phyloP scores from a whole-genome alignment of 140 eudicot genomes.

The Ambrosia hybrid region DNA sequence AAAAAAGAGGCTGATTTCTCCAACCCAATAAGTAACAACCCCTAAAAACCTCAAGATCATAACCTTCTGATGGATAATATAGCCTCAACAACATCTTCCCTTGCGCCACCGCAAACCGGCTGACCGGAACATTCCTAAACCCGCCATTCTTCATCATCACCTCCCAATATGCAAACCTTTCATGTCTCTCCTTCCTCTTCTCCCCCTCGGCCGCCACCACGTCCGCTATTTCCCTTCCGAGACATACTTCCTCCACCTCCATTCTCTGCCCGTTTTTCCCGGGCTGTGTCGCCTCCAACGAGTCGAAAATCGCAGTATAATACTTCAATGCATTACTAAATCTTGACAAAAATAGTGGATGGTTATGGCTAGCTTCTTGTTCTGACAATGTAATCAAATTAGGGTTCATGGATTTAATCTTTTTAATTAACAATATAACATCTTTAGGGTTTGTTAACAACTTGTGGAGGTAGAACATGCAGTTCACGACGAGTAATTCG shows the following conservation, averaged over 20 bases:
- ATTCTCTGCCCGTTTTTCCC: conserved; percentile 67
- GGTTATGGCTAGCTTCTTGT: conserved; percentile 72
- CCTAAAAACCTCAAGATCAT: conserved; percentile 43
- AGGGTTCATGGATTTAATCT: conserved; percentile 67
- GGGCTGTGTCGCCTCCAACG: conserved; percentile 85
- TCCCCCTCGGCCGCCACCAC: conserved; percentile 71
- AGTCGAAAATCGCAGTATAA: conserved; percentile 71
- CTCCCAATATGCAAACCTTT: conserved; percentile 67
- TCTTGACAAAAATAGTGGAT: conserved; percentile 55
- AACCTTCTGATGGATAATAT: conserved; percentile 94
- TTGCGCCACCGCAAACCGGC: conserved; percentile 65
- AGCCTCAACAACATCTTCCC: conserved; percentile 71
- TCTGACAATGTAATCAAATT: conserved; percentile 67
- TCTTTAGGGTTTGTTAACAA: conserved; percentile 49
- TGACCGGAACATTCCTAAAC: conserved; percentile 45
- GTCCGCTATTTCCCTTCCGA: conserved; percentile 71
- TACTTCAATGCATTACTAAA: conserved; percentile 63
- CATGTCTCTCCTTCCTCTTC: conserved; percentile 58
- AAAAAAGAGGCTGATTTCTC: conserved; percentile 77
- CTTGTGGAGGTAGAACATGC: conserved; percentile 63
- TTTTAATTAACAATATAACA: conserved; percentile 43
- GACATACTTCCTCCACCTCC: conserved; percentile 72
- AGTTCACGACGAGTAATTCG: conserved; percentile 69
- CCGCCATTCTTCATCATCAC: conserved; percentile 58
- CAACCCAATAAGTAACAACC: conserved; percentile 74